These are phyloP conservation scores for Tricholoma sp. DNA, from an alignment of 768 basidiomycete species.

Conservation along the genomic window DNA sequence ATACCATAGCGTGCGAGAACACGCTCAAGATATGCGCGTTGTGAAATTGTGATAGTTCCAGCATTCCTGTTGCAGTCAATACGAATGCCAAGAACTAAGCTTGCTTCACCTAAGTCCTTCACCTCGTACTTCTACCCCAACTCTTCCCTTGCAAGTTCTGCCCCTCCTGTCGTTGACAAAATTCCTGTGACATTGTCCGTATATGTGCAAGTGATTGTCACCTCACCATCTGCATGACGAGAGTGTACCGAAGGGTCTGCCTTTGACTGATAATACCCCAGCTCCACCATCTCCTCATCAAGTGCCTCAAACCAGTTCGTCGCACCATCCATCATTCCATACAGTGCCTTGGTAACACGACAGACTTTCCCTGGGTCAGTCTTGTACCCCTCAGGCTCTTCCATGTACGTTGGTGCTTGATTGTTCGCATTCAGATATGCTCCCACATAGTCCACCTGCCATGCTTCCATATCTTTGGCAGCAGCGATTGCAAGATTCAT, in stretches of 20 bases:
- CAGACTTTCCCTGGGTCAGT: conserved; percentile 12
- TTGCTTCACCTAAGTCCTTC: neutral
- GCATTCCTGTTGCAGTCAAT: conserved; percentile 18
- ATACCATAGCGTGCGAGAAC: neutral
- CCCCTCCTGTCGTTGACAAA: too few relatives aligned
- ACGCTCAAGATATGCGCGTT: conserved; percentile 25
- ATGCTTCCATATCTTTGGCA: conserved; percentile 22
- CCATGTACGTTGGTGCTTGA: too few relatives aligned
- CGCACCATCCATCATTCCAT: conserved; percentile 2
- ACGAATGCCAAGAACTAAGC: conserved; percentile 25
- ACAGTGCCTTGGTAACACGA: conserved; percentile 2
- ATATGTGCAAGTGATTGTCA: neutral
- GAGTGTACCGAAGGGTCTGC: neutral
- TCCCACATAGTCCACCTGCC: conserved; percentile 20
- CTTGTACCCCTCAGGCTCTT: too few relatives aligned
- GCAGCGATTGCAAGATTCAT: neutral
- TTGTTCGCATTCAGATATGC: too few relatives aligned
- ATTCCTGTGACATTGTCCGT: neutral
- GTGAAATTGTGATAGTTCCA: conserved; percentile 23
- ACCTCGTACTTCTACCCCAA: too few relatives aligned
- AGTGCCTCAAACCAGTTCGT: conserved; percentile 13
- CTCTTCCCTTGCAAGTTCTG: too few relatives aligned
- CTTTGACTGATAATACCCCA: neutral
- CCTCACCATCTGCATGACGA: neutral
- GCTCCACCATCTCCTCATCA: conserved; percentile 13